Percentiles rank a stretch among this genome's conserved stretches.
Conservation (phyloP, 2,329 filamentous ascomycete species). For the Hymenoscyphus fructigenus region DNA sequence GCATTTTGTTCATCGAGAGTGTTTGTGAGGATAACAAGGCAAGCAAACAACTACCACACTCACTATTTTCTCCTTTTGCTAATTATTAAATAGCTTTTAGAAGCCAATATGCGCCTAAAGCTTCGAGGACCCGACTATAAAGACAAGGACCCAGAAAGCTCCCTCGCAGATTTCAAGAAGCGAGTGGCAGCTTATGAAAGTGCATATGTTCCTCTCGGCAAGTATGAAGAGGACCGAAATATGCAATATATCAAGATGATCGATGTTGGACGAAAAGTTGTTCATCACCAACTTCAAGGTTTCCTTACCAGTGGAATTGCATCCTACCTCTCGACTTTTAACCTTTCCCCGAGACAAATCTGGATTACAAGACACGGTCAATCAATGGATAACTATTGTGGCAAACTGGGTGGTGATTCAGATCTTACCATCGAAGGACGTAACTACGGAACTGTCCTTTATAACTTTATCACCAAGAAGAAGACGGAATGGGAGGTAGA, state of each 20-base stretch:
- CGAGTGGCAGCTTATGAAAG: slow-evolving; percentile 92
- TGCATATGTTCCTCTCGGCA: slow-evolving; percentile 85
- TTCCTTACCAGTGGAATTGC: slow-evolving; percentile 92
- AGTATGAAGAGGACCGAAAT: slow-evolving; percentile 85
- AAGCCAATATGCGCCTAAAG: slow-evolving; percentile 97
- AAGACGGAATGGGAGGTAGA: slow-evolving; percentile 78
- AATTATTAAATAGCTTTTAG: slow-evolving; percentile 57
- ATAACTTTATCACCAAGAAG: slow-evolving; percentile 80
- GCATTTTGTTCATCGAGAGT: slow-evolving; percentile 93
- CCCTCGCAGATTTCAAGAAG: slow-evolving; percentile 87
- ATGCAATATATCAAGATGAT: slow-evolving; percentile 97
- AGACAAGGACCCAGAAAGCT: slow-evolving; percentile 83
- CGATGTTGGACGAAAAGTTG: slow-evolving; percentile 91
- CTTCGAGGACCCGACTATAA: slow-evolving; percentile 94
- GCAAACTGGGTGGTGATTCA: slow-evolving; percentile 90
- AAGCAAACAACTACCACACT: slow-evolving; percentile 24
- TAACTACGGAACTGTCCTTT: slow-evolving; percentile 74
- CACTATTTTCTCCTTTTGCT: slow-evolving; percentile 8
- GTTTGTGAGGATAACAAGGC: slow-evolving; percentile 79
- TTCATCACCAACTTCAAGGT: slow-evolving; percentile 85
- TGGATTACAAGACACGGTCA: slow-evolving; percentile 98
- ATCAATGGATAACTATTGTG: slow-evolving; percentile 80
- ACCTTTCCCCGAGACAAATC: slow-evolving; percentile 90
- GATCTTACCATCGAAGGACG: slow-evolving; percentile 77
- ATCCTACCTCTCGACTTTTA: slow-evolving; percentile 95